Evolutionary conservation across 2,329 filamentous ascomycete genomes (phyloP).

Genomic region (Claviceps arundinis): DNA sequence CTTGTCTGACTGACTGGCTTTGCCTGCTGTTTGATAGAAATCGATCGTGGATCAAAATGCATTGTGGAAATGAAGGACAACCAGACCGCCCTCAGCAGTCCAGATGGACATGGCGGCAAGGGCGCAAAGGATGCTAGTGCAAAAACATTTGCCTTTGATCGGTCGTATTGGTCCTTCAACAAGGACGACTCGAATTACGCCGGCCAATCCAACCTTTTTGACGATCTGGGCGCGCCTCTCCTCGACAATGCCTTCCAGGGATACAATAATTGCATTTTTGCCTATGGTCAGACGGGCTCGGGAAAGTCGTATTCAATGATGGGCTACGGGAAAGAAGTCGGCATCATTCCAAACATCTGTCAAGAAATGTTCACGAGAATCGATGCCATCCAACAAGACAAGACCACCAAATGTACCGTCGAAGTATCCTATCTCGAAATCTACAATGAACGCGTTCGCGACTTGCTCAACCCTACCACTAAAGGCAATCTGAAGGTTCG

Average conservation of each 20-base stretch:
- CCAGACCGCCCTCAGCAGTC: constrained; percentile 76
- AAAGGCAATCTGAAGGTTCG: constrained; percentile 95
- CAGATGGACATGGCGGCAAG: constrained; percentile 50
- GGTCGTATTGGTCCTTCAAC: constrained; percentile 96
- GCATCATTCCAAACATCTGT: constrained; percentile 94
- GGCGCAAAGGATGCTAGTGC: constrained; percentile 54
- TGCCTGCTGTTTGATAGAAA: constrained; percentile 44
- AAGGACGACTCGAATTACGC: constrained; percentile 71
- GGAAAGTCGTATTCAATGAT: constrained; percentile 99
- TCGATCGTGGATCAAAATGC: constrained; percentile 84
- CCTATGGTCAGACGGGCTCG: constrained; percentile 94
- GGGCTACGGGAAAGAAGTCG: constrained; percentile 92
- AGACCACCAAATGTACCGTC: constrained; percentile 74
- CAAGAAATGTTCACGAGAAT: constrained; percentile 96
- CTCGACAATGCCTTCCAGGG: constrained; percentile 97
- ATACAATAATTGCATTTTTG: constrained; percentile 99
- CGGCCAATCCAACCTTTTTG: constrained; percentile 77
- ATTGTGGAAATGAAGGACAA: constrained; percentile 92
- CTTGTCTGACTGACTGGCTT: background rate
- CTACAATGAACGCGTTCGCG: constrained; percentile 94
- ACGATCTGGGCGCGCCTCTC: constrained; percentile 76
- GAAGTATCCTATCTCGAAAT: constrained; percentile 98
- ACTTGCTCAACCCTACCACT: constrained; percentile 85
- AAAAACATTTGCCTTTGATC: constrained; percentile 91
- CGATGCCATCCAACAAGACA: constrained; percentile 53